phyloP scores from a whole-genome alignment of 2,329 filamentous ascomycete genomes.

The Aquanectria penicillioides region DNA sequence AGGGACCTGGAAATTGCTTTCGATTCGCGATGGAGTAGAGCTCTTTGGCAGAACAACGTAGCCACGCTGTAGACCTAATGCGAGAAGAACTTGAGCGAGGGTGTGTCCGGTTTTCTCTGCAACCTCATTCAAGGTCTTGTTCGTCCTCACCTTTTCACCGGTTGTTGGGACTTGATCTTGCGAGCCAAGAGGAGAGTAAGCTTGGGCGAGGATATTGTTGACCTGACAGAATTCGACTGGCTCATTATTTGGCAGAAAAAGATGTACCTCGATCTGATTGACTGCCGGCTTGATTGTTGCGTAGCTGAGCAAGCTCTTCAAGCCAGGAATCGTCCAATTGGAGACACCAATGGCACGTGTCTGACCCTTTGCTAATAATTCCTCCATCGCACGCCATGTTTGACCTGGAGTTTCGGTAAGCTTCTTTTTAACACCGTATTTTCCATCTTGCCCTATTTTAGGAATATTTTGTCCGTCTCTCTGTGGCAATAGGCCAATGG shows the following conservation, averaged over 20 bases:
- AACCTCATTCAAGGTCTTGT: constrained; percentile 57
- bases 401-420: constrained; percentile 42
- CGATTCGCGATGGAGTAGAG: constrained; percentile 72
- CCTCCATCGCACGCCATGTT: constrained; percentile 68
- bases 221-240: constrained; percentile 63
- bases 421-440: constrained; percentile 61
- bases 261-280: constrained; percentile 62
- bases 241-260: constrained; percentile 57
- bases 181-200: constrained; percentile 72
- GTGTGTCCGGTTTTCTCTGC: constrained; percentile 62
- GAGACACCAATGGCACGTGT: constrained; percentile 60
- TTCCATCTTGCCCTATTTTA: constrained; percentile 57
- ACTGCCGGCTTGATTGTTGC: constrained; percentile 59
- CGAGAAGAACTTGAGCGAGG: constrained; percentile 62
- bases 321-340: constrained; percentile 57
- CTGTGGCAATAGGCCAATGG: constrained; percentile 59
- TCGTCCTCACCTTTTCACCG: constrained; percentile 44
- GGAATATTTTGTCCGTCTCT: constrained; percentile 54
- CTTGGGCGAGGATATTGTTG: constrained; percentile 61
- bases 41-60: constrained; percentile 78
- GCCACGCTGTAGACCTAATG: constrained; percentile 72
- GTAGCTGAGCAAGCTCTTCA: constrained; percentile 45
- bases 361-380: constrained; percentile 55
- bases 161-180: constrained; percentile 48
- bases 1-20: constrained; percentile 41